Evolutionary conservation across 2,329 filamentous ascomycete genomes (phyloP), one percentile per base, ranked within the genome.

Genomic region (Alternaria rosae): DNA sequence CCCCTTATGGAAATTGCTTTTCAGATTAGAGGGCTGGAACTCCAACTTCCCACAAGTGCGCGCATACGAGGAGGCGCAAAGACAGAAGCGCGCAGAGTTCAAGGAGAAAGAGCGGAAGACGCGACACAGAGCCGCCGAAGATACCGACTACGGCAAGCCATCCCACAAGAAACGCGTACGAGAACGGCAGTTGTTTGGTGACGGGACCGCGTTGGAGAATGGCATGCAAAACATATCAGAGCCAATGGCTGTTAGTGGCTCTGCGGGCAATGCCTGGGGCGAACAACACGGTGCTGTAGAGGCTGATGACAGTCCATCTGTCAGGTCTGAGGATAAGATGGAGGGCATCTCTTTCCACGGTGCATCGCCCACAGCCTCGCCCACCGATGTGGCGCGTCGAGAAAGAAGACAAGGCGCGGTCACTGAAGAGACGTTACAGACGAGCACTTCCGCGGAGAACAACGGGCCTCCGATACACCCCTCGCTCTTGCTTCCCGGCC

Each of bases 1-100:
- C 32, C 91, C 91, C 64, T 82, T 98, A 26, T 99, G 95, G 95
- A 90, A 92, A 75, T 85, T 88, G 13, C 81, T 97, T 13, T 99
- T 97, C 79, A 86, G 89, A 35, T 81, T 89, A 8, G 94, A 98
- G 81, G 95, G 95, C 6, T 99, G 95, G 92, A 89, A 89, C 67
- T 87, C 91, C 7, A 85, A 94, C 65, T 76, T 79, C 53, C 69
- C 72, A 10, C 91, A 93, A 68, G 88, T 97, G 26, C 81, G 82
- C 42, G 80, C 82, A 3, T 93, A 88, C 67, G 92, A 96, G 77
- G 84, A 86, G 44, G 83, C 83, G 41, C 80, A 83, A 58, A 79
- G 81, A 61, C 77, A 78, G 73, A 70, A 74, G 70, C 58, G 72
- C 62, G 76, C 51, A 65, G 78, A 69, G 66, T 79, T 43, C 76